These are phyloP conservation scores for Scedosporium apiospermum DNA, from an alignment of 2,329 filamentous ascomycete genomes.

Conservation along the genomic window DNA sequence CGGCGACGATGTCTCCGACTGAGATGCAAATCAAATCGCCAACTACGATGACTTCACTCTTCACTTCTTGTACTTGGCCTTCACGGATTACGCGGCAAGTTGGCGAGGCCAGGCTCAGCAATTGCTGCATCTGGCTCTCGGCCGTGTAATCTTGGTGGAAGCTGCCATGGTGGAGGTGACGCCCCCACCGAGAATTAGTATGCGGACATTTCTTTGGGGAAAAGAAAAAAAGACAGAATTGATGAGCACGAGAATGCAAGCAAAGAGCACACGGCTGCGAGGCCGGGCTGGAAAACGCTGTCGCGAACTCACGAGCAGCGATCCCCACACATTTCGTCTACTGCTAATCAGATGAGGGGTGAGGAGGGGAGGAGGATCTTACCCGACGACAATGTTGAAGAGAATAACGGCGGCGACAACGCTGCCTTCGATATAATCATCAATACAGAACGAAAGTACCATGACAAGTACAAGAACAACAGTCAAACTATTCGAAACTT, in stretches of 20 bases:
- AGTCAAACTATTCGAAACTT: constrained; percentile 69
- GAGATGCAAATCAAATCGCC: constrained; percentile 56
- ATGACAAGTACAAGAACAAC: constrained; percentile 67
- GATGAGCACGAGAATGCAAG: neutral
- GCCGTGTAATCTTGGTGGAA: constrained; percentile 46
- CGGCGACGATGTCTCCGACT: constrained; percentile 61
- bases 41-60: constrained; percentile 49
- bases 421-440: constrained; percentile 53
- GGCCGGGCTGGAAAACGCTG: too few species aligned
- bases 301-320: too few species aligned
- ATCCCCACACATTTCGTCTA: neutral
- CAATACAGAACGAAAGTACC: constrained; percentile 56
- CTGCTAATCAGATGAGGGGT: neutral
- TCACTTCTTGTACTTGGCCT: constrained; percentile 39
- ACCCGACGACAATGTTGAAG: constrained; percentile 60
- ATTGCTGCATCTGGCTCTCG: constrained; percentile 52
- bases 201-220: neutral
- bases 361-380: constrained; percentile 18
- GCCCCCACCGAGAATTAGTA: constrained; percentile 1
- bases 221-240: neutral
- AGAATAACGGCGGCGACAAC: constrained; percentile 56
- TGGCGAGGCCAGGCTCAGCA: constrained; percentile 47
- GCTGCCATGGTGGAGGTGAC: constrained; percentile 2
- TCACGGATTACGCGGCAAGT: constrained; percentile 50
- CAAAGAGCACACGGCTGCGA: too few species aligned